Conservation (phyloP, 2,329 filamentous ascomycete genomes). For the Nannizzia gypsea region DNA sequence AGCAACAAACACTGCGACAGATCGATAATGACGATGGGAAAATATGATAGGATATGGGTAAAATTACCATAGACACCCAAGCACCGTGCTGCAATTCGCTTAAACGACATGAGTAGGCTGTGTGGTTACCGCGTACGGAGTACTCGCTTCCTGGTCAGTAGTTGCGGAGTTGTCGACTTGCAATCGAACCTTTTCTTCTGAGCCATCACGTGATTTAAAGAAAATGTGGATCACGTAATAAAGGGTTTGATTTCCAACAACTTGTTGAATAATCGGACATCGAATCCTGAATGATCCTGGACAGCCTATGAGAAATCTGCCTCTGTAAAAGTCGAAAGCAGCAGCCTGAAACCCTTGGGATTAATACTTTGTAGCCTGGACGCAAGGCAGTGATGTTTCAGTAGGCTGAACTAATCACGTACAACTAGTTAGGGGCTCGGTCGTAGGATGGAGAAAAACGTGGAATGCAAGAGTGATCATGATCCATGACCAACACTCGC, state of each 20-base stretch:
- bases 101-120: not conserved
- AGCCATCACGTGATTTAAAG: too few species aligned
- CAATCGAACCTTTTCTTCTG: too few species aligned
- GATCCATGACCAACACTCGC: not conserved
- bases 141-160: too few species aligned
- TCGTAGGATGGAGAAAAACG: not conserved
- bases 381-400: constrained; percentile 2
- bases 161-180: not conserved
- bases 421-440: not conserved
- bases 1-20: not conserved
- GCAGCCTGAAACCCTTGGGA: not conserved
- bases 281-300: not conserved
- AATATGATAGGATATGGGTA: not conserved
- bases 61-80: not conserved
- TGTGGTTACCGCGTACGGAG: not conserved
- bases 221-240: too few species aligned
- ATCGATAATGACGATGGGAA: not conserved
- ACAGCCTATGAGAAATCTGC: not conserved
- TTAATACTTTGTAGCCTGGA: not conserved
- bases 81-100: not conserved
- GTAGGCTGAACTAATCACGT: not conserved
- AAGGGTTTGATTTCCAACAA: too few species aligned
- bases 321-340: not conserved
- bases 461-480: not conserved
- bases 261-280: not conserved